Percentiles rank a stretch among this genome's conserved stretches.
These are phyloP conservation scores for Picochlorum sp. DNA, from an alignment of 139 green algal species.

Conservation along the genomic window DNA sequence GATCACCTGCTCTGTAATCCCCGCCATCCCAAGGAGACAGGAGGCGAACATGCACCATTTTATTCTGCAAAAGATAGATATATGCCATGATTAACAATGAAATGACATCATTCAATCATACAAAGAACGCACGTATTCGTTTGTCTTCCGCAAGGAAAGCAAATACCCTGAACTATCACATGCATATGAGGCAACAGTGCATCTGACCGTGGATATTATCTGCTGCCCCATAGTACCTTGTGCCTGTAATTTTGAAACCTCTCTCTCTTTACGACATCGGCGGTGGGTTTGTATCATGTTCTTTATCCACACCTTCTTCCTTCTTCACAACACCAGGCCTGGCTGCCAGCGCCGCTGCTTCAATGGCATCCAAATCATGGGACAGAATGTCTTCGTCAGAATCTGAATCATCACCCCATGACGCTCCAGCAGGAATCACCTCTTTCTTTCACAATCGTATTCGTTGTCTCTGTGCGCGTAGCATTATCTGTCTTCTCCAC, in stretches of 20 bases:
- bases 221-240: too few species aligned
- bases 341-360: not conserved
- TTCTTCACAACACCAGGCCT: not conserved
- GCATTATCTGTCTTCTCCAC: too few species aligned
- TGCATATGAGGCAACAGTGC: too few species aligned
- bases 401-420: not conserved
- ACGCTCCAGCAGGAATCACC: not conserved
- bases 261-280: too few species aligned
- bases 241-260: too few species aligned
- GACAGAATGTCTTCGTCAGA: not conserved
- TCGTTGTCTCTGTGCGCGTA: too few species aligned
- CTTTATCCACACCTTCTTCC: not conserved
- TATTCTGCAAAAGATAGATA: not conserved
- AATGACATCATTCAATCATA: not conserved
- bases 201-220: too few species aligned
- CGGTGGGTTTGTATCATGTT: not conserved
- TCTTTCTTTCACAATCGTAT: not conserved
- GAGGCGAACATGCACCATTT: conserved; percentile 26
- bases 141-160: too few species aligned
- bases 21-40: conserved; percentile 18
- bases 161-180: too few species aligned
- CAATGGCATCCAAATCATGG: not conserved
- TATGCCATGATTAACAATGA: not conserved
- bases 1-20: conserved; percentile 21
- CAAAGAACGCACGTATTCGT: not conserved